Base-by-base conservation (phyloP, 805 yeast species). In the Starmerella apicola region DNA sequence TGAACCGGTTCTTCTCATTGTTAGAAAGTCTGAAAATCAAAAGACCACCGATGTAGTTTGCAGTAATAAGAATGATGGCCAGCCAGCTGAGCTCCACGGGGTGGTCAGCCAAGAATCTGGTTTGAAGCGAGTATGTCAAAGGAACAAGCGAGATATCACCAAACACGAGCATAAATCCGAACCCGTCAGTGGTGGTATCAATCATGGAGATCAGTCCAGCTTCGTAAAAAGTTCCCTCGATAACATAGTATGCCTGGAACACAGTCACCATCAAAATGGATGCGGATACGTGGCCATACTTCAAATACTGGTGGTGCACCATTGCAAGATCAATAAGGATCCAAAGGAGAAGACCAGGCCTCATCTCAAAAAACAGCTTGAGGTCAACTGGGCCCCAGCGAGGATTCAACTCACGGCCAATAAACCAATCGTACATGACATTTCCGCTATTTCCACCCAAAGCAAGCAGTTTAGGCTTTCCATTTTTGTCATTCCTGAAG, bases 351-450 rank as follows among this genome's bases (percentile, higher is more conserved):
- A 91, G 67, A 4, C 98, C 98, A 1, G 98, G 98, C 53, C 95
- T 75, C 59, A 91, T 70, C 60, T 91, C 98, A 60, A 95, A 82
- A 54, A 81, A 91, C 51, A 85, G 61, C 62, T 91, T 91, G 59
- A 91, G 75, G 57, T 91, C 98, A 68, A 86, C 74, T 0, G 70
- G 54, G 1, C 93, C 91, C 43, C 82, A 65, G 51, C 97, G 70
- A 21, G 97, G 98, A 58, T 91, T 91, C 55, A 91, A 67, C 62
- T 88, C 97, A 44, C 98, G 75, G 23, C 98, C 98, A 56, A 91
- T 85, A 56, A 85, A 91, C 96, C 95, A 86, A 47, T 91, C 95
- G 56, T 81, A 88, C 8, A 88, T 51, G 0, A 61, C 50, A 49
- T 72, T 76, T 0, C 83, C 81, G 0, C 94, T 68, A 61, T 88